These are phyloP conservation scores for Eutypa lata DNA, from an alignment of 2,329 filamentous ascomycete genomes.

Conservation along the genomic window DNA sequence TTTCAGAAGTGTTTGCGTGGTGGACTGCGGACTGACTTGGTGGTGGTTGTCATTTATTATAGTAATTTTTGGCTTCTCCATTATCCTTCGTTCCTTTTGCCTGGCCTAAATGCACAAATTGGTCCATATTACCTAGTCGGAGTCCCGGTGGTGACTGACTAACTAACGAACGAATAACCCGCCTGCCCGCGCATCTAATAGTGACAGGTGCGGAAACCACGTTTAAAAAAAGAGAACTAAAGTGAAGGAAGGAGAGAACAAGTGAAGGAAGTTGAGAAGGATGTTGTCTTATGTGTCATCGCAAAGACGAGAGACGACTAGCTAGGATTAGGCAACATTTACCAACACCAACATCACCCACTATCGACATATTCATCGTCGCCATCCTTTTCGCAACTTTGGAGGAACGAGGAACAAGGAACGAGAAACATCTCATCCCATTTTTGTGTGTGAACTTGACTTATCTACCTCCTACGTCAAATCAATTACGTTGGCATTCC, in stretches of 20 bases:
- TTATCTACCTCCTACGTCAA: slow-evolving; percentile 18
- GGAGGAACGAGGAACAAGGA: not conserved
- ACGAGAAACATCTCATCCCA: not conserved
- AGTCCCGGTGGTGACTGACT: not conserved
- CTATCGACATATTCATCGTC: not conserved
- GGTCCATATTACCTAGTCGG: not conserved
- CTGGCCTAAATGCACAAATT: not conserved
- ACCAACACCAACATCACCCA: not conserved
- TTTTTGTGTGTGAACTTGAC: slow-evolving; percentile 9
- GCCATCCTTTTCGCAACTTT: not conserved
- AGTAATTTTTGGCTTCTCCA: not conserved
- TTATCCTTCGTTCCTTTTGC: not conserved
- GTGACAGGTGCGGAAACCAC: not conserved
- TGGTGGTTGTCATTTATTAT: not conserved
- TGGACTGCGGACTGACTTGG: slow-evolving; percentile 1
- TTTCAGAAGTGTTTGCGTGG: slow-evolving; percentile 11
- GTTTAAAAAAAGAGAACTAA: not conserved
- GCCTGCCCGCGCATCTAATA: no score
- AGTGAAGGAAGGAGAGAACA: not conserved
- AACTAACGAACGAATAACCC: no score
- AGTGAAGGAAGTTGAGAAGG: not conserved
- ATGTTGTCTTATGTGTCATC: not conserved
- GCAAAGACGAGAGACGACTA: not conserved
- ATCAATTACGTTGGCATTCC: slow-evolving; percentile 19
- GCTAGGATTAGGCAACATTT: no score